Evolutionary conservation across 164 flowering plant species (phyloP), one percentile per base, ranked within the genome.

Genomic region (Buxus sempervirens): DNA sequence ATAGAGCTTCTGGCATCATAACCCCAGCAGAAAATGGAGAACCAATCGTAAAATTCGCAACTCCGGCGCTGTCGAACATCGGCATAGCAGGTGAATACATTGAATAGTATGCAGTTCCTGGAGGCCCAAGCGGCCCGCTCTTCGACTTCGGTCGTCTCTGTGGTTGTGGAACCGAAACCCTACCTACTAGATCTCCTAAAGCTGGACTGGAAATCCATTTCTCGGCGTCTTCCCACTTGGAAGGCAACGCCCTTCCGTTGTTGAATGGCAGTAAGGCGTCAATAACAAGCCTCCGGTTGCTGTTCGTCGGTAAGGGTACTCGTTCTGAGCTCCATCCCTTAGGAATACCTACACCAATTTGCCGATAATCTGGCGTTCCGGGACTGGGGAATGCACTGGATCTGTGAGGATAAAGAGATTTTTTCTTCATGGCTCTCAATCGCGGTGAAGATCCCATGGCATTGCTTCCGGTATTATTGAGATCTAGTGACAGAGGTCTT

Each of bases 151-250:
- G 97, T 68, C 85, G 76, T 76, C 92, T 79, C 55, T 84, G 88
- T 13, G 82, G 84, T 42, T 75, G 83, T 5, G 79, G 88, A 62
- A 60, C 2, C 21, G 60, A 61, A 61, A 16, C 12, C 66, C 21
- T 61, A 36, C 60, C 19, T 38, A 24, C 62, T 14, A 72, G 70
- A 70, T 73, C 51, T 10, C 76, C 79, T 2, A 62, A 64, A 57
- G 78, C 77, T 0, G 88, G 86, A 61, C 90, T 88, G 53, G 82
- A 75, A 67, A 88, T 88, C 93, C 93, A 88, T 71, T 90, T 72
- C 82, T 88, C 93, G 0, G 93, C 93, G 77, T 95, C 99, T 68
- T 95, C 99, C 99, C 99, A 92, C 69, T 95, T 95, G 0, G 90
- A 88, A 55, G 90, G 93, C 81, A 86, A 60, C 0, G 88, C 22